Evolutionary conservation across 768 basidiomycete genomes (phyloP), one percentile per base, ranked within the genome.

Genomic region (Lentinula lateritia): DNA sequence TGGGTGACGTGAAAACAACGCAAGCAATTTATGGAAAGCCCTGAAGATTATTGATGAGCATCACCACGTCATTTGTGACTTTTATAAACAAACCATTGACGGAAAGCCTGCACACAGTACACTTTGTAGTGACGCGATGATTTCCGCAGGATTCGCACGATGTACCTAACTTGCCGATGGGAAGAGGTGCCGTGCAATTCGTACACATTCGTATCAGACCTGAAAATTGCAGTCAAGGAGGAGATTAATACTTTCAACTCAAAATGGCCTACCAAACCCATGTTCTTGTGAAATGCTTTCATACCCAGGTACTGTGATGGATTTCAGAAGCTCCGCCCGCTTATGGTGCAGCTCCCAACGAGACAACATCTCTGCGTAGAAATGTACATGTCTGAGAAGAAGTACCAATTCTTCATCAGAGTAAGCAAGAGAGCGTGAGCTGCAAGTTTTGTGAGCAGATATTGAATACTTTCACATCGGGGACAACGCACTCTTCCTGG

Each of bases 71-170:
- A 5, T n/a, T 15, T 23, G 4, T 5, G 28, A 50, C 4, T 28
- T 50, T 6, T 12, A 20, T 45, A 56, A 39, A 56, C 78, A 9
- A 64, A 85, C 92, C 89, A 80, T 85, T 89, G 61, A 88, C 84
- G 6, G 89, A 87, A 35, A 93, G 80, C 52, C 90, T 80, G 69
- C 92, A 93, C 16, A 93, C 80, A 0, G 89, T 83, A 68, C 92
- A 93, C 6, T 72, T 72, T 1, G 85, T 75, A 69, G 78, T 78
- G 5, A 73, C 74, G 46, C 73, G 77, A n/a, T 74, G 72, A 8
- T 72, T 73, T 59, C 72, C 75, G 62, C 82, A 85, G 34, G 72
- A 68, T 28, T 72, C 66, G 67, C 84, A 90, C 1, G 71, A 64
- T 41, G 55, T 28, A 56, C 68, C 74, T 13, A 69, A 67, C 16